Evolutionary conservation across 306 rosid species (phyloP), one percentile per base, ranked within the genome.

Genomic region (Lagenaria siceraria): DNA sequence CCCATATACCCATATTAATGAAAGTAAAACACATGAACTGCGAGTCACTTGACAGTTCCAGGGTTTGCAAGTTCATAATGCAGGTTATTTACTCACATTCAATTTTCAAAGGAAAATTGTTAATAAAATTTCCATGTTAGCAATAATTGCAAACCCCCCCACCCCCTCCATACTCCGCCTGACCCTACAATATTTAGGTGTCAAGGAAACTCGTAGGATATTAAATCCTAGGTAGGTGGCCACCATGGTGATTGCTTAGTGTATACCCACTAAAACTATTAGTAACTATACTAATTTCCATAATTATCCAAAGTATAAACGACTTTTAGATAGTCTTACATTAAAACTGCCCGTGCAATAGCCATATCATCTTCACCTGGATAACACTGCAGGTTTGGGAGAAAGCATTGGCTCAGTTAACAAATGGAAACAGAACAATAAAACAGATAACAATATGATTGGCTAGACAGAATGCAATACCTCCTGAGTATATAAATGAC

Each of bases 331-430:
- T 46, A 74, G 24, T 52, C 89, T 86, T 87, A 95, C 99, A 93
- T 86, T 83, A 96, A 86, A 86, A 90, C 83, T 3, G 92, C 98
- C 72, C 96, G 87, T 40, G 97, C 91, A 77, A 96, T 86, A 81
- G 96, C 97, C 83, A 92, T 79, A 85, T 96, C 99, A 82, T 92
- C 99, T 92, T 95, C 99, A 69, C 86, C 92, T 15, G 98, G 99
- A 84, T 89, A 96, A 82, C 99, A 89, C 99, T 92, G 82, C 85
- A 87, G 74, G 79, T 79, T 82, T 74, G 80, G 82, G 83, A 85
- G 79, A 76, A 43, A 63, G 29, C 77, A 80, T 10, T 19, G 51
- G 35, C 25, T 82, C 33, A 73, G 82, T 83, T 66, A 78, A 85
- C 51, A 75, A 72, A 10, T 27, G 21, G 43, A 72, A 72, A 48